Evolutionary conservation across 345 rosid genomes (phyloP), one percentile per base, ranked within the genome.

Genomic region (Alliaria petiolata): DNA sequence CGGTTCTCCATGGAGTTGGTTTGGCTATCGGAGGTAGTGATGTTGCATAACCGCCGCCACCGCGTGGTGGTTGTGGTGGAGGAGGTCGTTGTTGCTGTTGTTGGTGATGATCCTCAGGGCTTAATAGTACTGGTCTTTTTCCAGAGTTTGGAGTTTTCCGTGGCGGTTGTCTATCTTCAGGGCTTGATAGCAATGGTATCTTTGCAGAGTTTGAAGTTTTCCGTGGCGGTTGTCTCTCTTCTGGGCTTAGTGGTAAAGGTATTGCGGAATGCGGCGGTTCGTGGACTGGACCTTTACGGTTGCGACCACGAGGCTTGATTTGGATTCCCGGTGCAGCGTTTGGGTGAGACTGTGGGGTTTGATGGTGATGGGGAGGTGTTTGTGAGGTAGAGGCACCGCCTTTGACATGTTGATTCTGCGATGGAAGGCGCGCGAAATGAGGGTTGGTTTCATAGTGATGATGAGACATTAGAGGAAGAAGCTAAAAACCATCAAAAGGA

Each of bases 361-460:
- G 8, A 20, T 34, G 53, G 64, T 59, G 30, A 42, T 47, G 69
- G 0, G 68, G 69, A 28, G 80, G 28, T 47, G 77, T 35, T 52
- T 72, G 44, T 60, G 81, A 66, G 26, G 66, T 72, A 8, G 73
- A 76, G 11, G 75, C 65, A 55, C 75, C 72, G 1, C 25, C 61
- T 66, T 15, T 42, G 60, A 55, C 62, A 33, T 69, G 70, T 76
- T 71, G 75, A 25, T 56, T 55, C 20, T 69, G 75, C 1, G 66
- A 31, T 11, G 59, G 79, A 47, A 76, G 42, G 8, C 74, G 63
- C 0, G 76, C 12, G 52, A 89, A 87, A 72, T 86, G 73, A 53
- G 96, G 96, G 75, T 89, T 92, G 51, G 86, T 85, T 65, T 89
- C 96, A 3, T 9, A 19, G 62, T 46, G 81, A 8, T 25, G 79